Base-by-base conservation (phyloP, 192 early-diverging fungal species). In the Diversispora epigaea region DNA sequence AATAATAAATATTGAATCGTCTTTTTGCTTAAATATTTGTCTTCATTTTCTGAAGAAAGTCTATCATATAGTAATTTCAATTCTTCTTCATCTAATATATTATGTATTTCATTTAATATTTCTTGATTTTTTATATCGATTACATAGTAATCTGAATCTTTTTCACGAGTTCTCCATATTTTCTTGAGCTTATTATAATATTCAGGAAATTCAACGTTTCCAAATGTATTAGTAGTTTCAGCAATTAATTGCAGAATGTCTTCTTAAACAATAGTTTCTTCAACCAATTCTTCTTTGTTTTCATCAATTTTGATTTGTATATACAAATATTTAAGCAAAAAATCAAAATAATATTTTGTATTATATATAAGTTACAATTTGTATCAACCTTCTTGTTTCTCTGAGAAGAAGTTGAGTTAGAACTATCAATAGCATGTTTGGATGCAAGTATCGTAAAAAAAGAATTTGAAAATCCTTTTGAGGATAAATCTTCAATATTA, bases 131-230 rank as follows among this genome's bases (percentile, higher is more conserved):
- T 56, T 19, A 56, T 6, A 56, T 56, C 55, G 4, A 56, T 56
- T 6, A 56, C 17, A 56, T 56, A 56, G 17, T 56, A 56, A 56
- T 56, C n/a, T 56, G 55, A 56, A 14, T 19, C 55, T 56, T 6
- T 17, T 56, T 56, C 47, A 56, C 55, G n/a, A 17, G 55, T 56
- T 14, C 55, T 56, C 9, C 55, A 56, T 56, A 56, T 56, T 56
- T 56, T 56, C 17, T 56, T 50, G 55, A 56, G 55, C n/a, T 56
- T 56, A 9, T 56, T 17, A 56, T 56, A 56, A 56, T 56, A 56
- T 17, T 9, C 55, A 14, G n/a, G 55, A 56, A 56, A 56, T 56
- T 56, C 55, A 56, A 56, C 55, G 4, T 6, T 17, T 56, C 17
- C n/a, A 19, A 56, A 56, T 6, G 17, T 56, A 56, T 56, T 56